Evolutionary conservation across 768 basidiomycete species (phyloP).

Genomic region (Boletus rubroflammeus): DNA sequence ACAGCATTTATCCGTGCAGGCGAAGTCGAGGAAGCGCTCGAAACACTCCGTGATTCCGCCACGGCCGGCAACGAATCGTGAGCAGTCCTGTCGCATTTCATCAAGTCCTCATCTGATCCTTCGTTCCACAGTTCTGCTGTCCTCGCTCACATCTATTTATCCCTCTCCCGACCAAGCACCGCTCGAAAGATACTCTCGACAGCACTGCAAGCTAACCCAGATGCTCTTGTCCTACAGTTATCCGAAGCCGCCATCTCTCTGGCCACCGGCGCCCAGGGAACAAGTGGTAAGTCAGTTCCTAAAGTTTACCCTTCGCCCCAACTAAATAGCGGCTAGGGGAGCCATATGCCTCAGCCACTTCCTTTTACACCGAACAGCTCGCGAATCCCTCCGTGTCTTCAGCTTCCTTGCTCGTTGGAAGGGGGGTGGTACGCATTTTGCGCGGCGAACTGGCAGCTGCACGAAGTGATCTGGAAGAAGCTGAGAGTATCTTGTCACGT

Average conservation of each 20-base stretch:
- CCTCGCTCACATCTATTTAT: constrained; percentile 83
- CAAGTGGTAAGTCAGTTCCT: constrained; percentile 38
- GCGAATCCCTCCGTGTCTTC: constrained; percentile 76
- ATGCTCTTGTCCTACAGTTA: constrained; percentile 83
- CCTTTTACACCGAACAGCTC: constrained; percentile 81
- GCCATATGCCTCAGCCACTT: constrained; percentile 39
- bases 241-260: constrained; percentile 83
- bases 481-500: constrained; percentile 44
- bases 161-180: constrained; percentile 83
- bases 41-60: constrained; percentile 71
- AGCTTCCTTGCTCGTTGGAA: constrained; percentile 70
- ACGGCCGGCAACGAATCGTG: constrained; percentile 86
- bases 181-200: constrained; percentile 83
- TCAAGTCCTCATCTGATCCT: background rate
- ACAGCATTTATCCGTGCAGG: constrained; percentile 81
- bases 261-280: constrained; percentile 69
- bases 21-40: constrained; percentile 89
- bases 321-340: constrained; percentile 20
- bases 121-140: constrained; percentile 60
- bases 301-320: background rate
- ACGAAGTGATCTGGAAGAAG: constrained; percentile 79
- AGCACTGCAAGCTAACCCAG: constrained; percentile 83
- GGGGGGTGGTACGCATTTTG: constrained; percentile 75
- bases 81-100: constrained; percentile 24
- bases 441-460: constrained; percentile 71